These are phyloP conservation scores for Aurantiochytrium sp. DNA, from an alignment of 108 stramenopile species.

Conservation along the genomic window DNA sequence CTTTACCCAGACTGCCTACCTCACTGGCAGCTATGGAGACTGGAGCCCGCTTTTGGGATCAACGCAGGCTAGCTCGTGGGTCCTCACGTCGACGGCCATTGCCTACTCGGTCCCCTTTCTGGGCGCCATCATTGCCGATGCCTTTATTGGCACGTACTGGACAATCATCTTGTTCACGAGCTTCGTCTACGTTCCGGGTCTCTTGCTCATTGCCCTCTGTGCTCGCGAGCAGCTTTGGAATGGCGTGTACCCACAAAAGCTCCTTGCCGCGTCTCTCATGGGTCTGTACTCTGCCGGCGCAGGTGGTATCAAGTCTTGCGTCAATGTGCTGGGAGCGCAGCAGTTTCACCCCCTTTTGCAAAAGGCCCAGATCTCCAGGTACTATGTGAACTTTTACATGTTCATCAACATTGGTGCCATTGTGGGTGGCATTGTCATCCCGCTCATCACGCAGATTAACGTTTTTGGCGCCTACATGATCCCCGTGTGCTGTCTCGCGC, in stretches of 20 bases:
- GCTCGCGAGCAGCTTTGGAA: conserved; percentile 7
- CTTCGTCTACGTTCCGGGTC: conserved; percentile 63
- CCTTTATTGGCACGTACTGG: conserved; percentile 63
- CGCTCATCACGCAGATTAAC: conserved; percentile 60
- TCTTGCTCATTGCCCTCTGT: conserved; percentile 58
- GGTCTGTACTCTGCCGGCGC: conserved; percentile 71
- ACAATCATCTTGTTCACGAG: conserved; percentile 57
- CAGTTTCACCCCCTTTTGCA: conserved; percentile 77
- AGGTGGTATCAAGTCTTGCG: conserved; percentile 67
- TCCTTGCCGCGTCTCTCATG: conserved; percentile 56
- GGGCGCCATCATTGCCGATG: conserved; percentile 66
- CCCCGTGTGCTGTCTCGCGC: conserved; percentile 51
- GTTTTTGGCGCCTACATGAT: conserved; percentile 67
- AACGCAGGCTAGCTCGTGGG: conserved; percentile 53
- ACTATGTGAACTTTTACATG: conserved; percentile 80
- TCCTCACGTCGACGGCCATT: conserved; percentile 64
- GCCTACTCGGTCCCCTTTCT: conserved; percentile 73
- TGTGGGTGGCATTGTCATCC: conserved; percentile 64
- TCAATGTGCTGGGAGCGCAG: conserved; percentile 77
- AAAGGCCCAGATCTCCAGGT: conserved; percentile 61
- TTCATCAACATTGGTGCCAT: conserved; percentile 76
- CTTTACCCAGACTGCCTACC: conserved; percentile 16
- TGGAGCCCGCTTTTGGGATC: not conserved
- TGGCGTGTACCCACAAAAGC: conserved; percentile 44
- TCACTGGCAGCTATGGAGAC: not conserved